Conservation (phyloP, 768 basidiomycete genomes). For the Leccinum obscurum region DNA sequence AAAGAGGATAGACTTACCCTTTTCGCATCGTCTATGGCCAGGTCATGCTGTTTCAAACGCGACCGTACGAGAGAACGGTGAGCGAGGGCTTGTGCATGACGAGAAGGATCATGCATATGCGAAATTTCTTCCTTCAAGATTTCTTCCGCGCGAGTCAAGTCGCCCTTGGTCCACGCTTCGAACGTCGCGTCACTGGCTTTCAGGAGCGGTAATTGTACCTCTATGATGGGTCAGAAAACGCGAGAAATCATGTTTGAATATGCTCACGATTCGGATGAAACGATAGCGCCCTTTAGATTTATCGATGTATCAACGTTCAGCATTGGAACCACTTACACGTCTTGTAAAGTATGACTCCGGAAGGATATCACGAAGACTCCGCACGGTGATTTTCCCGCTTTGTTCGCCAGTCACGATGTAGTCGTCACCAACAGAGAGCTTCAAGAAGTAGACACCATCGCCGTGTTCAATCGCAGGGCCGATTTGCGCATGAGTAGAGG, state of each 20-base stretch:
- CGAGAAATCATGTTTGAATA: fast-evolving
- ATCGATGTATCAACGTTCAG: background rate
- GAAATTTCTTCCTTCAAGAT: background rate
- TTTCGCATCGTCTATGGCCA: conserved; percentile 9
- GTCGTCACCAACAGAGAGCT: conserved; percentile 1
- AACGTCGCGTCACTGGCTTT: background rate
- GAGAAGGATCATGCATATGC: too few relatives aligned
- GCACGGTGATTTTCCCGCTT: background rate
- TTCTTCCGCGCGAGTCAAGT: conserved; percentile 1
- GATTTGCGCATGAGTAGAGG: background rate
- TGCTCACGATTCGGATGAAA: background rate
- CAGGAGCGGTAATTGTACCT: background rate
- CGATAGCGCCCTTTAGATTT: background rate
- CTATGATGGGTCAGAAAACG: background rate
- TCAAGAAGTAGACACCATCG: background rate
- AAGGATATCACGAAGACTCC: background rate
- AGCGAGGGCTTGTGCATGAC: conserved; percentile 4
- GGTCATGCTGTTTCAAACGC: background rate
- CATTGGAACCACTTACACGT: background rate
- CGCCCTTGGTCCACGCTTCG: background rate
- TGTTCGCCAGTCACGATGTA: conserved; percentile 1
- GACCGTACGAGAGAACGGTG: background rate
- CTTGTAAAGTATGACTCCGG: background rate
- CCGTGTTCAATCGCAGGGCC: background rate
- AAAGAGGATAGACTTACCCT: background rate